Evolutionary conservation across 306 rosid genomes (phyloP).

Genomic region (Pyrus bretschneideri): DNA sequence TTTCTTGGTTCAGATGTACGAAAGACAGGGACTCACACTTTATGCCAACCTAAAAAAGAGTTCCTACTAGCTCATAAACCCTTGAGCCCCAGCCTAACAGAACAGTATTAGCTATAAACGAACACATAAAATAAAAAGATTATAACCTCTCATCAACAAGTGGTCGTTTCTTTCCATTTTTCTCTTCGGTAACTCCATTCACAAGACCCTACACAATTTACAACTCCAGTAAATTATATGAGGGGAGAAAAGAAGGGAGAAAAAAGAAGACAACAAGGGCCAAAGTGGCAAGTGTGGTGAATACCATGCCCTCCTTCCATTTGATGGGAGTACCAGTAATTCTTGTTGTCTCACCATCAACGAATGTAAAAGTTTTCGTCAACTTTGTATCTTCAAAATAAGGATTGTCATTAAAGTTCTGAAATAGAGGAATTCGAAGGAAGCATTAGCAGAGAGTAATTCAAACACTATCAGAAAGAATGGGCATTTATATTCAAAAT

Average conservation of each 20-base stretch:
- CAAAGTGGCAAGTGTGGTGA: not conserved
- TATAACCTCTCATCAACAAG: constrained; percentile 43
- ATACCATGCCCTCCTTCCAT: constrained; percentile 69
- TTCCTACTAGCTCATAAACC: not conserved
- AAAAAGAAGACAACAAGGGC: not conserved
- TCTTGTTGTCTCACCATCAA: constrained; percentile 48
- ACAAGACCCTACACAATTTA: constrained; percentile 38
- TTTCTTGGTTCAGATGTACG: not conserved
- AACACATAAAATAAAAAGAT: not conserved
- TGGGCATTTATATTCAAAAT: not conserved
- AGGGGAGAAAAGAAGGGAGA: not conserved
- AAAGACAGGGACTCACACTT: not conserved
- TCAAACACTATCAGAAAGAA: not conserved
- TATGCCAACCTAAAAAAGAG: not conserved
- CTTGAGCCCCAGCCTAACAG: not conserved
- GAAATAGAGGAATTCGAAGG: constrained; percentile 17
- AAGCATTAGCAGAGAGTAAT: not conserved
- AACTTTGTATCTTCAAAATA: constrained; percentile 55
- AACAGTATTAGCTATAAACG: not conserved
- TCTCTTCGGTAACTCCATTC: constrained; percentile 43
- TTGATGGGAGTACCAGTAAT: constrained; percentile 52
- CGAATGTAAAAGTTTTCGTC: constrained; percentile 45
- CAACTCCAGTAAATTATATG: constrained; percentile 3
- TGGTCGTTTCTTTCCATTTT: constrained; percentile 51
- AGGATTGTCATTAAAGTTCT: constrained; percentile 54